Conservation (phyloP, 768 basidiomycete species). For the Imleria badia region DNA sequence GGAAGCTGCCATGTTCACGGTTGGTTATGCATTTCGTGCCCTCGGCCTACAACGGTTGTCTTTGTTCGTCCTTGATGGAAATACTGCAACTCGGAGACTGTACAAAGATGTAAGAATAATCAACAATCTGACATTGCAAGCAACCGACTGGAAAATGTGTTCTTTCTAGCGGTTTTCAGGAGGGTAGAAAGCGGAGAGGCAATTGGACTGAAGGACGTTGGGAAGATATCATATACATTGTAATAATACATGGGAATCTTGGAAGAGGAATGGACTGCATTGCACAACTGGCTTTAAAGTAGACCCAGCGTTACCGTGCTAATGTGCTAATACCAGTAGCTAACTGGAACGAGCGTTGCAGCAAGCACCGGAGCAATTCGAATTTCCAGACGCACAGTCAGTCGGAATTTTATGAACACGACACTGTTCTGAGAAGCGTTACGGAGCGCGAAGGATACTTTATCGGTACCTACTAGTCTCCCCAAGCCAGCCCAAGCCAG, state of each 20-base stretch:
- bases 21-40: constrained; percentile 35
- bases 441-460: constrained; percentile 58
- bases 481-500: too few relatives aligned
- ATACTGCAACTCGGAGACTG: constrained; percentile 32
- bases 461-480: constrained; percentile 68
- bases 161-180: constrained; percentile 32
- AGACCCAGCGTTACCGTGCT: background rate
- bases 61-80: constrained; percentile 34
- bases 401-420: too few relatives aligned
- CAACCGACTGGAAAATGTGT: background rate
- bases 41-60: constrained; percentile 39
- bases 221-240: constrained; percentile 32
- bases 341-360: too few relatives aligned
- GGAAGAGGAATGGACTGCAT: constrained; percentile 31
- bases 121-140: background rate
- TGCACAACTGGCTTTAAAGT: background rate
- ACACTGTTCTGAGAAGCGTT: background rate
- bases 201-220: constrained; percentile 23
- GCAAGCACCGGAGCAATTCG: too few relatives aligned
- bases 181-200: constrained; percentile 22
- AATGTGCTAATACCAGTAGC: too few relatives aligned
- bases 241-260: constrained; percentile 36
- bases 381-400: too few relatives aligned
- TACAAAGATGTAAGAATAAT: constrained; percentile 33
- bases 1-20: constrained; percentile 35